A percentile compares a stretch with the other conserved stretches of the same genome.
These are phyloP conservation scores for Scheffersomyces lignosus DNA, from an alignment of 805 yeast species.

Conservation along the genomic window DNA sequence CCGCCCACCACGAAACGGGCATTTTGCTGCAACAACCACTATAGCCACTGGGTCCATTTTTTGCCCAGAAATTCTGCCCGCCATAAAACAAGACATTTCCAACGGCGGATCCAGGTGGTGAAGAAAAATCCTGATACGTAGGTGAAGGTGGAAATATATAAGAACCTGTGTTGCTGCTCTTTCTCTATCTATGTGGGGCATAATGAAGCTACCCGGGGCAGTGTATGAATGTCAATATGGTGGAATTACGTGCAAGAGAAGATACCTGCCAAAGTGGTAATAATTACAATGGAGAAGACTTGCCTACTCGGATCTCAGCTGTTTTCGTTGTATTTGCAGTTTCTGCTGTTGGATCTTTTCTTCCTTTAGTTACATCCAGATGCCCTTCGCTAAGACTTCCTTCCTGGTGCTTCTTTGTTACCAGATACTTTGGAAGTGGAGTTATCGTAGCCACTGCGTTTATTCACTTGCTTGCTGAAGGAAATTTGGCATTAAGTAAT, in stretches of 20 bases:
- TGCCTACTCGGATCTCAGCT: slow-evolving; percentile 28
- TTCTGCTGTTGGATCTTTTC: slow-evolving; percentile 30
- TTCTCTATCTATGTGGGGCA: no score
- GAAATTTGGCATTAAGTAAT: slow-evolving; percentile 21
- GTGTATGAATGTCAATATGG: no score
- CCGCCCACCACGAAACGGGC: no score
- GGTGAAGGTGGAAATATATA: no score
- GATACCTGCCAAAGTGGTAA: slow-evolving; percentile 14
- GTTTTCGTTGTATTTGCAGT: slow-evolving; percentile 30
- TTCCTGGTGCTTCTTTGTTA: slow-evolving; percentile 23
- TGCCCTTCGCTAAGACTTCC: slow-evolving; percentile 24
- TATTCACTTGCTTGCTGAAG: slow-evolving; percentile 35
- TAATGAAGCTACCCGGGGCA: no score
- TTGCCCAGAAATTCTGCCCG: no score
- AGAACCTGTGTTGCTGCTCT: no score
- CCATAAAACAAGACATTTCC: no score
- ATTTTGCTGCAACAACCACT: no score
- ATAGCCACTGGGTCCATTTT: no score
- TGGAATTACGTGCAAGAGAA: neutral
- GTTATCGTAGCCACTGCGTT: slow-evolving; percentile 38
- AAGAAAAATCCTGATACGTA: no score
- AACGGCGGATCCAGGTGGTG: no score
- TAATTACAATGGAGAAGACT: slow-evolving; percentile 21
- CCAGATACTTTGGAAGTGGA: slow-evolving; percentile 34
- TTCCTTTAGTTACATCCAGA: slow-evolving; percentile 26